Evolutionary conservation across 139 green algal species (phyloP).

Genomic region (Dunaliella primolecta): DNA sequence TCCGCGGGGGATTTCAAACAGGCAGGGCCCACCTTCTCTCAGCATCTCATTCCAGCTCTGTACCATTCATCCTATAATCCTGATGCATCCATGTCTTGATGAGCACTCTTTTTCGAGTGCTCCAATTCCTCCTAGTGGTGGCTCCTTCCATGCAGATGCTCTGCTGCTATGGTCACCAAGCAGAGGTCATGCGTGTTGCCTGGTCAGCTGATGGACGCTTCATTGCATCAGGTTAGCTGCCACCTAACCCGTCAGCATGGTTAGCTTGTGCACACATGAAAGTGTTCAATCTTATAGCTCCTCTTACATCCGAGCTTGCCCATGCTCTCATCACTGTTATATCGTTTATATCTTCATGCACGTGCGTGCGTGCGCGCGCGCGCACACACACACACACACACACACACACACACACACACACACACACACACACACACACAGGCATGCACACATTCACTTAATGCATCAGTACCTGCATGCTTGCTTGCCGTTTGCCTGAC

Average conservation of each 20-base stretch:
- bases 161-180: conserved; percentile 37
- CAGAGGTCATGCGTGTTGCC: conserved; percentile 32
- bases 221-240: conserved; percentile 32
- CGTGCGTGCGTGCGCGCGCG: background rate
- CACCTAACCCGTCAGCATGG: background rate
- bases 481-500: background rate
- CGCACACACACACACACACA: background rate
- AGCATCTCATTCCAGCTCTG: background rate
- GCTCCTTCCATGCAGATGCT: conserved; percentile 11
- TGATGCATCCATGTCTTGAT: background rate
- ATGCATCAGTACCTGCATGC: too few species aligned
- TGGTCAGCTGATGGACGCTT: conserved; percentile 39
- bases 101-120: background rate
- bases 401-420: background rate
- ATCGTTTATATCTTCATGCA: background rate
- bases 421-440: background rate
- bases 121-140: too few species aligned
- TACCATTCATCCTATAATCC: background rate
- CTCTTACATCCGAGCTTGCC: background rate
- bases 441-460: background rate
- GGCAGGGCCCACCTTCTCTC: conserved; percentile 9
- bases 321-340: background rate
- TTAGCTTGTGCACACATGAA: background rate
- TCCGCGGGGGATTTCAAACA: conserved; percentile 24
- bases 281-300: background rate